Evolutionary conservation across 163 green algal species (phyloP).

Genomic region (Scenedesmus sp.): DNA sequence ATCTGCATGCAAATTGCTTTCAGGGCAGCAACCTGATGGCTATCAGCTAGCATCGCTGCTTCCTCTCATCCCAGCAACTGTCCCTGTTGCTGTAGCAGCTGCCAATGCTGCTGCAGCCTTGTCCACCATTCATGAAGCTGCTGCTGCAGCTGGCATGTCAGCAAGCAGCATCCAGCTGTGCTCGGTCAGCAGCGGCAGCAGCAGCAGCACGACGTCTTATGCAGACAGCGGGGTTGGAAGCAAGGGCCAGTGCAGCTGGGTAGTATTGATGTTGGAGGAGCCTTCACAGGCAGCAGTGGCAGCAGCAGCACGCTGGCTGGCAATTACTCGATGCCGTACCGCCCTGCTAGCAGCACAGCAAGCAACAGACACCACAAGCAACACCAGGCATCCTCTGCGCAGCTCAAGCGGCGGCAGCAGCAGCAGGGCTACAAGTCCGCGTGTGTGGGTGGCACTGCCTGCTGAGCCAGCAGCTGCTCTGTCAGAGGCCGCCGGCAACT

Average conservation of each 20-base stretch:
- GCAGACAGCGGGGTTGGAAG: neutral
- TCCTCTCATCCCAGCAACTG: neutral
- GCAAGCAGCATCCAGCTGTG: neutral
- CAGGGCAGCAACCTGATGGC: neutral
- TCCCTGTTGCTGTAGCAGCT: neutral
- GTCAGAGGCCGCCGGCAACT: neutral
- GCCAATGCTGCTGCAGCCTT: neutral
- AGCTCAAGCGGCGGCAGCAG: slow-evolving; percentile 5
- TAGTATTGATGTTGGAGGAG: neutral
- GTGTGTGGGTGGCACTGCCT: neutral
- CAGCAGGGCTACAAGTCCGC: neutral
- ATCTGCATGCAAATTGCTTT: neutral
- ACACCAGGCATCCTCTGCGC: neutral
- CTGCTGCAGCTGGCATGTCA: neutral
- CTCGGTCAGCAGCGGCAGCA: slow-evolving; percentile 10
- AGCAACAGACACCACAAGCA: neutral
- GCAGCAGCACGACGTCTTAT: neutral
- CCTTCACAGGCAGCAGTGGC: neutral
- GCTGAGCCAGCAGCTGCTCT: neutral
- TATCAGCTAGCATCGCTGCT: neutral
- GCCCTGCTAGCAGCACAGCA: neutral
- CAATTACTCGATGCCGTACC: neutral
- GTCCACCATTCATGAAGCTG: neutral
- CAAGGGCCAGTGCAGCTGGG: neutral
- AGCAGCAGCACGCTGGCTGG: slow-evolving; percentile 6